Evolutionary conservation across 2,329 filamentous ascomycete genomes (phyloP).

Genomic region (Aspergillus sp.): DNA sequence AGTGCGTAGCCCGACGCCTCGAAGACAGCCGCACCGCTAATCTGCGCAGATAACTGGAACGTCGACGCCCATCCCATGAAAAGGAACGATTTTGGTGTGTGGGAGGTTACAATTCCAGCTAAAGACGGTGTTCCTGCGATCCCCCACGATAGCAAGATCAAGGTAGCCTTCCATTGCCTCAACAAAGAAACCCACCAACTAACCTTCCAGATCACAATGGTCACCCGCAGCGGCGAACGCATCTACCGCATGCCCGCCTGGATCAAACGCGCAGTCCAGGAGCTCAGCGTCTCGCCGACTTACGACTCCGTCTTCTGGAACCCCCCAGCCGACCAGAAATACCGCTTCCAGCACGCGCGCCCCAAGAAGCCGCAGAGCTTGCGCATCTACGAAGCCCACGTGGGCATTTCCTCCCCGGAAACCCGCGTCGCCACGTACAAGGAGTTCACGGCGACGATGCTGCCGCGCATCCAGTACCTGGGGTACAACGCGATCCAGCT

Average conservation of each 20-base stretch:
- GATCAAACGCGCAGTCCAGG: conserved; percentile 97
- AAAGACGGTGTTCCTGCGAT: conserved; percentile 74
- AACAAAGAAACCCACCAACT: background rate
- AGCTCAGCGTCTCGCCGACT: conserved; percentile 80
- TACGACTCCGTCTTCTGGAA: conserved; percentile 99
- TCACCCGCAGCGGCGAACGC: conserved; percentile 72
- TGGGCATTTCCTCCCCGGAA: conserved; percentile 93
- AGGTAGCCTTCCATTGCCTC: conserved; percentile 55
- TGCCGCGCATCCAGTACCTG: conserved; percentile 82
- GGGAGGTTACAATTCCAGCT: conserved; percentile 74
- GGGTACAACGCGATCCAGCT: conserved; percentile 98
- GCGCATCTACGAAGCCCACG: conserved; percentile 98
- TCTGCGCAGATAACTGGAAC: conserved; percentile 73
- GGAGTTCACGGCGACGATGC: conserved; percentile 89
- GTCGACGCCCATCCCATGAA: conserved; percentile 80
- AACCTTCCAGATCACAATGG: conserved; percentile 65
- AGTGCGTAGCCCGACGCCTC: conserved; percentile 54
- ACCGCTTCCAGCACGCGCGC: conserved; percentile 77
- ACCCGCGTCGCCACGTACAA: conserved; percentile 89
- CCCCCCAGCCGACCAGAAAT: conserved; percentile 71
- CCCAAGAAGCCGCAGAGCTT: conserved; percentile 80
- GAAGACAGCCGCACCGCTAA: conserved; percentile 22
- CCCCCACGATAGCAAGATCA: conserved; percentile 90
- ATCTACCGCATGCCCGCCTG: conserved; percentile 89
- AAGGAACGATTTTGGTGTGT: conserved; percentile 80